Evolutionary conservation across 2,329 filamentous ascomycete genomes (phyloP), one percentile per base, ranked within the genome.

Genomic region (Tolypocladium cylindrosporum): DNA sequence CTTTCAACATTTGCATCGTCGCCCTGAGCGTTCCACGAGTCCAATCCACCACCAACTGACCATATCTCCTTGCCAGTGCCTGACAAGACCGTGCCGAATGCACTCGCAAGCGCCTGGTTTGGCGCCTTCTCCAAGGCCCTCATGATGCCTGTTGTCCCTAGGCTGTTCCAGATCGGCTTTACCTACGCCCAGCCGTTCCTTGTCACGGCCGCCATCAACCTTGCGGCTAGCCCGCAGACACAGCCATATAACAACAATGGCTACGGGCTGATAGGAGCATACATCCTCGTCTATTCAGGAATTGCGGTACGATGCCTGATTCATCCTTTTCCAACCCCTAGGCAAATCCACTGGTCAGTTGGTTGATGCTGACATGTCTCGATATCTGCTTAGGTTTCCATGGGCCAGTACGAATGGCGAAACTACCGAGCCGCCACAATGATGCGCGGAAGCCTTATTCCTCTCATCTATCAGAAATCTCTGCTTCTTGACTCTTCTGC

Each of bases 241-340:
- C 52, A 62, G 34, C 57, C 59, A 11, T 64, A 62, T 55, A 52
- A 63, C 43, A 64, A 65, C 57, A 61, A 55, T 13, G 64, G 65
- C 24, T 67, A 65, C 52, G 67, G 67, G 19, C 55, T 69, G 48
- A 67, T 68, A 45, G 67, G 65, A 11, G 67, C 67, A n/a, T 67
- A 63, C 48, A 52, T 61, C 39, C 58, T 69, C 5, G 65, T 67
- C 11, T 68, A 68, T 34, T 59, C 61, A 7, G 62, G 66, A 8
- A 63, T 66, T 10, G 66, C 66, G 16, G 67, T 67, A 62, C 21
- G 36, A 14, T 19, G 10, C 36, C n/a, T 3, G 11, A 13, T 4
- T 57, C 21, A 7, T 34, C 31, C 31, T 7, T 34, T 36, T 13
- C 19, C 11, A 2, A 19, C 6, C 5, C 13, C 43, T 45, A 24